Base-by-base conservation (phyloP, 129 eudicot species). In the Gnaphalium uliginosum region DNA sequence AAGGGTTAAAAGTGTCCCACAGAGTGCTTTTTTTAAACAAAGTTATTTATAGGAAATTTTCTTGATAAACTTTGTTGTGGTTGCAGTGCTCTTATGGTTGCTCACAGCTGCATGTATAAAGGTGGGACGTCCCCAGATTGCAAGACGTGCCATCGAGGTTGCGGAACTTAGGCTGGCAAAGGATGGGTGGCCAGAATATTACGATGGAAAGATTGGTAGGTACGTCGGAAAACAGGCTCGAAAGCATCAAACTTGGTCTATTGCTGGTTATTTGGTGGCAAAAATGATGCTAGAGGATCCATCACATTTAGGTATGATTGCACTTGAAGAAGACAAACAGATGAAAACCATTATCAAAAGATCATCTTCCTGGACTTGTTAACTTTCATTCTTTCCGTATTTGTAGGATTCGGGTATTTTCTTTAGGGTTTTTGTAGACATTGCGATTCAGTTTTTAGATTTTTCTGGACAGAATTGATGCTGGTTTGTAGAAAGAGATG, bases 231-330 rank as follows among this genome's bases (percentile, higher is more conserved):
- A 90, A 82, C 97, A 93, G 68, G 95, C 97, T 15, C 92, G 98
- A 0, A 90, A 87, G 67, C 65, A 41, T 80, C 97, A 93, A 74
- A 93, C 97, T 0, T 93, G 98, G 98, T 93, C 98, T 0, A 32
- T 88, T 59, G 96, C 96, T 29, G 98, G 98, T 75, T 93, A 93
- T 78, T 62, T 90, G 88, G 98, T 90, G 22, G 92, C 98, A 35
- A 93, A 88, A 77, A 93, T 90, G 98, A 39, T 93, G 96, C 83
- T 93, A 13, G 96, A 93, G 58, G 96, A 93, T 83, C 96, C 96
- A 71, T 90, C 98, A 0, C 96, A 90, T 90, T 76, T 93, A 75
- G 96, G 98, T 21, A 93, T 93, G 96, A 29, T 93, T 30, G 80
- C 98, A 25, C 89, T 88, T 21, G 98, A 90, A 80, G 98, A 90